Evolutionary conservation across 176 grass and related monocot species (phyloP), one percentile per base, ranked within the genome.

Genomic region (Lolium rigidum): DNA sequence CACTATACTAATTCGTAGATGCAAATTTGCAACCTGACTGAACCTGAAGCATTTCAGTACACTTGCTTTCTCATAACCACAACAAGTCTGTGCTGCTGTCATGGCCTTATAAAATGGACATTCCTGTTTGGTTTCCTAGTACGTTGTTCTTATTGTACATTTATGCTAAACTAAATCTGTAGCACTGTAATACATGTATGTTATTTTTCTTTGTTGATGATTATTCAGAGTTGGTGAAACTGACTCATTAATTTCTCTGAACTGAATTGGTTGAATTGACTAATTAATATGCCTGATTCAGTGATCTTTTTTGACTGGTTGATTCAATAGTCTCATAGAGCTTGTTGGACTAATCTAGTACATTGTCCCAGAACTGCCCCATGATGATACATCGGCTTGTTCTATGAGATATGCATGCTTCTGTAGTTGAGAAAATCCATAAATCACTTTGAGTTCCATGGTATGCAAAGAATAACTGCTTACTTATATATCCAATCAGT

Each of bases 81-180:
- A 48, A 14, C 55, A 52, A 60, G 37, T 20, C 6, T 2, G 15
- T 49, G 9, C 55, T 5, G 41, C 56, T 43, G 21, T 57, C 1
- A 2, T 82, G 7, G 38, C 11, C 26, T 55, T 82, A 25, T 70
- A 46, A 72, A 28, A 31, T 31, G 28, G 28, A 31, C 28, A 89
- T 13, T 48, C 3, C 10, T 81, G 59, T 59, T 43, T 15, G 18
- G 18, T 55, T 58, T 58, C 56, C 61, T 69, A 25, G 21, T 84
- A 57, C 50, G 47, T 58, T 44, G 51, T 79, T 88, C 20, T 89
- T 80, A 13, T 84, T 74, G 20, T 21, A 54, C 44, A n/a, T n/a
- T 11, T 60, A 18, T 88, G 41, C 31, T 68, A 68, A 68, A 31
- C 16, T 82, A 22, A 24, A 77, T 75, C 12, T 77, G 79, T 47